phyloP scores from a whole-genome alignment of 2,329 filamentous ascomycete genomes.

The Aspergillus unguis region DNA sequence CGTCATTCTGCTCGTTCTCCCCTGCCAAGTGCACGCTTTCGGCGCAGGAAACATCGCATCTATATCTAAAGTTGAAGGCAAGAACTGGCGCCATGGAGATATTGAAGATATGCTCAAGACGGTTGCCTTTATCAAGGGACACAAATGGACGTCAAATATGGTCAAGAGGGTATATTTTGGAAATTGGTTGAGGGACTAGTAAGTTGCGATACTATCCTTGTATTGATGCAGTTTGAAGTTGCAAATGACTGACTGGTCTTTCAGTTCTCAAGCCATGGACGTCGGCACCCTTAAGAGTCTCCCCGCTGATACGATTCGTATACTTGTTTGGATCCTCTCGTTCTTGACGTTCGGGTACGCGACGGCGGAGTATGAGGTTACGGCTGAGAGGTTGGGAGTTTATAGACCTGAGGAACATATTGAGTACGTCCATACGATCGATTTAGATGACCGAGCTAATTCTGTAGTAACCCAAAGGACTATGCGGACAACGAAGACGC shows the following conservation, averaged over 20 bases:
- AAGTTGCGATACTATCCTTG: constrained; percentile 16
- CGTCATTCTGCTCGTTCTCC: constrained; percentile 37
- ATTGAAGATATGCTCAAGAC: constrained; percentile 80
- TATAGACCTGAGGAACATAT: constrained; percentile 69
- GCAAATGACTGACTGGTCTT: constrained; percentile 3
- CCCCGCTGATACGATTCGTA: constrained; percentile 72
- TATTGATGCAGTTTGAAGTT: not conserved
- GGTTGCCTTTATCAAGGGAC: constrained; percentile 71
- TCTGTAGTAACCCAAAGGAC: constrained; percentile 69
- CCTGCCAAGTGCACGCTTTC: constrained; percentile 41
- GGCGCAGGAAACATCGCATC: constrained; percentile 50
- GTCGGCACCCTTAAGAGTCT: constrained; percentile 75
- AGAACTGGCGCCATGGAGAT: constrained; percentile 58
- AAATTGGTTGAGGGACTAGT: constrained; percentile 81
- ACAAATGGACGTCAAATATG: constrained; percentile 80
- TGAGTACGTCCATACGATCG: constrained; percentile 32
- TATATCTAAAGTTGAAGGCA: constrained; percentile 50
- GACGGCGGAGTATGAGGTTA: constrained; percentile 83
- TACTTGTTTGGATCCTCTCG: constrained; percentile 76
- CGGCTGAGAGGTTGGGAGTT: constrained; percentile 71
- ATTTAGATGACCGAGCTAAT: not conserved
- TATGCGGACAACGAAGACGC: constrained; percentile 88
- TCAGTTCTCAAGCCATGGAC: constrained; percentile 70
- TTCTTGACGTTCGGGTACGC: constrained; percentile 81
- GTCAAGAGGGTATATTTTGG: constrained; percentile 79